phyloP scores from a whole-genome alignment of 176 grass and related monocot species.

The Eragrostis nindensis region DNA sequence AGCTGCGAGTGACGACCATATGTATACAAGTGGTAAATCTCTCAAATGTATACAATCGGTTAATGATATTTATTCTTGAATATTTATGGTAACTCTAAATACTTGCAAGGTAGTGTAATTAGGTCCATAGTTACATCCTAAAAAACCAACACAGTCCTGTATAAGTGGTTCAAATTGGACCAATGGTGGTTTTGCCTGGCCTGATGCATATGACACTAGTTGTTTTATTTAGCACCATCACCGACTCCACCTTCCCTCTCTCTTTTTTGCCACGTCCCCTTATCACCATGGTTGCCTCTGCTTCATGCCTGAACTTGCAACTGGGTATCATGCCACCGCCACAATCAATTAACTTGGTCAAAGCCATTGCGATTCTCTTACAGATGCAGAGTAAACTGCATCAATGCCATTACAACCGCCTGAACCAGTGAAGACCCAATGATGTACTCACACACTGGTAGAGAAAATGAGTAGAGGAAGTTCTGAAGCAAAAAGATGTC shows the following conservation, averaged over 20 bases:
- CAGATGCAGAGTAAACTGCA: neutral
- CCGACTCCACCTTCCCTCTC: neutral
- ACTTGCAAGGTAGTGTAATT: neutral
- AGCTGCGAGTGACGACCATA: neutral
- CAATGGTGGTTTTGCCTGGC: neutral
- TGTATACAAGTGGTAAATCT: too few species aligned
- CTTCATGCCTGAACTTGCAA: neutral
- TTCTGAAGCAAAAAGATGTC: too few species aligned
- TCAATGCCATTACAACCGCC: too few species aligned
- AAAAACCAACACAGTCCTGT: neutral
- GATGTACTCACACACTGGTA: neutral
- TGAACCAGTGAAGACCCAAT: neutral
- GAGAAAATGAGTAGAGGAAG: too few species aligned
- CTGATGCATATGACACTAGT: neutral
- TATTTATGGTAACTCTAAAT: neutral
- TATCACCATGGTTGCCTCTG: neutral
- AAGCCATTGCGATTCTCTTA: neutral
- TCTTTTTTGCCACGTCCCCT: neutral
- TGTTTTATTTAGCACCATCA: neutral
- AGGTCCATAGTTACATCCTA: neutral
- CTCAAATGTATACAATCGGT: too few species aligned
- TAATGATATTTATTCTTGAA: neutral
- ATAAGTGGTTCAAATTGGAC: neutral
- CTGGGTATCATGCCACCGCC: neutral
- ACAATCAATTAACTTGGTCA: neutral